Base-by-base conservation (phyloP, 2,329 filamentous ascomycete genomes). In the Pseudogymnoascus sp. region DNA sequence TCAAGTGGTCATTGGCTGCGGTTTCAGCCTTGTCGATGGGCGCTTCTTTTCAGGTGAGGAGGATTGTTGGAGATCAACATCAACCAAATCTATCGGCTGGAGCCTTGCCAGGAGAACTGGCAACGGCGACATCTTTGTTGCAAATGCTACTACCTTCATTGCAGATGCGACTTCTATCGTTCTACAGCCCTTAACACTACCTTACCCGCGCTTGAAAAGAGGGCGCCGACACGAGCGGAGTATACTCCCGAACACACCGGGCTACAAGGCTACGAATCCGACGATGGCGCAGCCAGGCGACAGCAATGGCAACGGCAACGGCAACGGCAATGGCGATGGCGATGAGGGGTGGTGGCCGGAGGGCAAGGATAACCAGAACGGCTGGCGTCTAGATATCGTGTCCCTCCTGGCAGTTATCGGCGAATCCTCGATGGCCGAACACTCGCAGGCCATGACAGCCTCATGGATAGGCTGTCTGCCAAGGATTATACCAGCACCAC, bases 331-430 rank as follows among this genome's bases (percentile, higher is more conserved):
- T 14, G 14, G 22, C 41, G 9, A 32, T n/a, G n/a, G 43, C 39
- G 34, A 18, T 6, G 58, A 59, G 22, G 43, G 43, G 4, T 79
- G 77, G 76, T 79, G 79, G 63, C 77, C 80, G 6, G 70, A 70
- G 34, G 72, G 72, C 61, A 72, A 70, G 6, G 74, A 73, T 50
- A 61, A 68, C 20, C 70, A 72, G 4, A 59, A 65, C 39, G 77
- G 76, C 63, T 85, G 82, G 81, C 77, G 78, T 28, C 76, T 86
- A 50, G 83, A 86, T 67, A 81, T 85, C 50, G 82, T 86, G 62
- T 83, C 81, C 35, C 78, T 86, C 30, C 78, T 86, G 59, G 83
- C 83, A 63, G 80, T 86, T 66, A 82, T 86, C 61, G 83, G 83
- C 68, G 83, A 86, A 72, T 79, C 77, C 2, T 79, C 80, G 16